phyloP scores from a whole-genome alignment of 352 stramenopile genomes.

The Globisporangium uncinulatum region DNA sequence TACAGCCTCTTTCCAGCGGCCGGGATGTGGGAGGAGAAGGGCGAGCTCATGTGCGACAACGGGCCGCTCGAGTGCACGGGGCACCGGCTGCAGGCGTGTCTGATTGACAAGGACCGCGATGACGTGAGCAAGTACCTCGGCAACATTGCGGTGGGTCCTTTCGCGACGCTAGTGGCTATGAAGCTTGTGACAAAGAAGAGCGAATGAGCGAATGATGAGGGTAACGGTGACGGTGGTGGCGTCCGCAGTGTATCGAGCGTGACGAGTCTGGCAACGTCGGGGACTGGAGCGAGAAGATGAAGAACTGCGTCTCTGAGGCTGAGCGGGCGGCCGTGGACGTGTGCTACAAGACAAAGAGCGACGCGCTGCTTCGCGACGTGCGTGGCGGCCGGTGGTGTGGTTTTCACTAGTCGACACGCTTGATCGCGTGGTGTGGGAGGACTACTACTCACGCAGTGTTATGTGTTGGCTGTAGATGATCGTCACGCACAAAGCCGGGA shows the following conservation, averaged over 20 bases:
- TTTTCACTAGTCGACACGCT: no score
- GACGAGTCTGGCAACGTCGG: constrained; percentile 61
- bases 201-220: no score
- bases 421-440: no score
- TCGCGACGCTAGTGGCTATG: no score
- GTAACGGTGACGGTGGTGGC: no score
- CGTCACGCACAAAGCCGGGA: constrained; percentile 36
- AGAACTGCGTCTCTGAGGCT: constrained; percentile 62
- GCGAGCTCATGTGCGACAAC: constrained; percentile 52
- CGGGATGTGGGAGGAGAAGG: constrained; percentile 63
- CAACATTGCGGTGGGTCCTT: constrained; percentile 56
- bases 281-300: constrained; percentile 66
- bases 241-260: constrained; percentile 76
- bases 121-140: constrained; percentile 75
- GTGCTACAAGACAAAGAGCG: constrained; percentile 56
- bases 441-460: no score
- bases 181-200: no score
- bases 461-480: constrained; percentile 47
- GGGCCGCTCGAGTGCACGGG: constrained; percentile 66
- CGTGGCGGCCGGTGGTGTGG: no score
- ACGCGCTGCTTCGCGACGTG: constrained; percentile 47
- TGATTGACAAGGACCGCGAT: constrained; percentile 66
- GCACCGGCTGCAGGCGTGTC: constrained; percentile 63
- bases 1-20: constrained; percentile 69
- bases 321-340: constrained; percentile 46